These are phyloP conservation scores for Ochromonas danica DNA, from an alignment of 108 stramenopile genomes.

Conservation along the genomic window DNA sequence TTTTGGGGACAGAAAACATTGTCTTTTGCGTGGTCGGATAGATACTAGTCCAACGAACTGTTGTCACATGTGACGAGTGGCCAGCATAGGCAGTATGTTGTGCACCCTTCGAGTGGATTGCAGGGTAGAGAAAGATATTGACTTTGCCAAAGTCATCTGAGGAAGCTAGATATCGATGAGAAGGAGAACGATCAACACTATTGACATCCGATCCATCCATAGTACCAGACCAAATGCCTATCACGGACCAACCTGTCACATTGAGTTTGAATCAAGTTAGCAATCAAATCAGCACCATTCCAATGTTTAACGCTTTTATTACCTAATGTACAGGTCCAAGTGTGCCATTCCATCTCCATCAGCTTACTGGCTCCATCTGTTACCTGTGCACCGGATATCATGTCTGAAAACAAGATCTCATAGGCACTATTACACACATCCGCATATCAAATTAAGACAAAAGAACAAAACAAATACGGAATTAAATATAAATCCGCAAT, in stretches of 20 bases:
- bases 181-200: conserved; percentile 26
- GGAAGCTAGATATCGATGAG: background rate
- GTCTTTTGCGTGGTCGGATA: background rate
- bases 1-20: background rate
- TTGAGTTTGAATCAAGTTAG: background rate
- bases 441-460: background rate
- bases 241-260: conserved; percentile 19
- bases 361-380: conserved; percentile 4
- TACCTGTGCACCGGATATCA: background rate
- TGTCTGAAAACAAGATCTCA: conserved; percentile 27
- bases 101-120: conserved; percentile 31
- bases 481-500: no score
- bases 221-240: conserved; percentile 19
- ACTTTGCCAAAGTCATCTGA: conserved; percentile 34
- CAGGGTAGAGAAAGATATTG: conserved; percentile 31
- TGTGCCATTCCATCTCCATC: conserved; percentile 6
- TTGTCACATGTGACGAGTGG: conserved; percentile 40
- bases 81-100: conserved; percentile 3
- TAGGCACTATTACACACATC: conserved; percentile 5
- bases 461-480: no score
- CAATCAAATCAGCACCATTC: background rate
- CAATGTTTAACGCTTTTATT: no score
- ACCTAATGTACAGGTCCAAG: conserved; percentile 30
- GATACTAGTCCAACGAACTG: conserved; percentile 23
- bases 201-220: conserved; percentile 31